Base-by-base conservation (phyloP, 345 rosid genomes). In the Isatis tinctoria region DNA sequence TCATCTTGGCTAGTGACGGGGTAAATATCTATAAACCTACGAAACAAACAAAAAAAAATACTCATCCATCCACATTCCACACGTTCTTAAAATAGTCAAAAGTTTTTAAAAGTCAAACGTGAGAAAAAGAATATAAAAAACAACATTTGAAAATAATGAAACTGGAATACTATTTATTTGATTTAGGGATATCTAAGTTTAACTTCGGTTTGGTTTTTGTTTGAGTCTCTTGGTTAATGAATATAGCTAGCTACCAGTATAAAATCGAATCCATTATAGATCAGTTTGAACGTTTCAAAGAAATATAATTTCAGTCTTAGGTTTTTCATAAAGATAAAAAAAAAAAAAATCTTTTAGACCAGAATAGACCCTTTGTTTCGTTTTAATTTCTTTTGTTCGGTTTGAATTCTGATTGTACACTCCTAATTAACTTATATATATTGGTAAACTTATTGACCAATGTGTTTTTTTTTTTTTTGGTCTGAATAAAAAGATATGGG, bases 1-100 rank as follows among this genome's bases (percentile, higher is more conserved):
- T 95, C 43, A 78, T 95, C 70, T 81, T 95, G 13, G 99, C 99
- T 3, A 85, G 91, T 65, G 98, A 95, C 81, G 98, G 98, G 87
- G 98, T 95, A 89, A 61, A 74, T 58, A 60, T 27, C 24, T 26
- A n/a, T 40, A 57, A 27, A 44, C 59, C 44, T 37, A 58, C 4
- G 2, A 47, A 22, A 35, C 43, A 20, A 41, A 43, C 8, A 5
- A 8, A 6, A 36, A 51, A 67, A 2, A 40, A 17, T 36, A 30
- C 14, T 63, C 36, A 41, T 53, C 2, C 9, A 72, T 52, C 3
- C 10, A 62, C 41, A 26, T 37, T 53, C 4, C 10, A 72, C 41
- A 60, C 59, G 7, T 24, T 18, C 65, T 52, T 53, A 10, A 18
- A 13, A 18, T 16, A 3, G n/a, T 27, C 6, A 16, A 36, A 35